A percentile compares a stretch with the other conserved stretches of the same genome.
phyloP scores from a whole-genome alignment of 129 eudicot genomes.

The Cynara cardunculus region DNA sequence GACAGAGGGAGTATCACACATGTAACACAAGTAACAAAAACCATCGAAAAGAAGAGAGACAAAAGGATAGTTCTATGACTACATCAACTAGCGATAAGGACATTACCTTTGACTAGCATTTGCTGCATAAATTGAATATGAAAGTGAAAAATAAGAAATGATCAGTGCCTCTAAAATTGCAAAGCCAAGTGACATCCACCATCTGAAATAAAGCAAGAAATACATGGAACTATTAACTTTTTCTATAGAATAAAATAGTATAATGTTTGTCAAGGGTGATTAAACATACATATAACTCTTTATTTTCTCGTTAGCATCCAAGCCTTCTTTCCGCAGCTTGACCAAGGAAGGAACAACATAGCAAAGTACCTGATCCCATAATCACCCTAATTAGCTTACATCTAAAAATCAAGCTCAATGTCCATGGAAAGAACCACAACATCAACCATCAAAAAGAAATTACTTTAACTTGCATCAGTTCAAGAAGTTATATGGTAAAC shows the following conservation, averaged over 20 bases:
- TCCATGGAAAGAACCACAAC: neutral
- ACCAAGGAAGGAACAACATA: constrained; percentile 81
- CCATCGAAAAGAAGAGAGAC: neutral
- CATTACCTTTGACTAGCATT: constrained; percentile 64
- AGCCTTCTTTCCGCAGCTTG: constrained; percentile 98
- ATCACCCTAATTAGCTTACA: constrained; percentile 12
- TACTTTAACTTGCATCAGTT: neutral
- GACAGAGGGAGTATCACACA: neutral
- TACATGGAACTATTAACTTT: constrained; percentile 2
- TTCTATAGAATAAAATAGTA: neutral
- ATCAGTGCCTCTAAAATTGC: constrained; percentile 77
- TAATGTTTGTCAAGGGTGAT: constrained; percentile 16
- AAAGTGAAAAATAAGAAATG: constrained; percentile 77
- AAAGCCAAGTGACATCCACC: constrained; percentile 93
- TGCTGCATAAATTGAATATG: constrained; percentile 85
- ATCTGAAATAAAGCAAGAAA: constrained; percentile 47
- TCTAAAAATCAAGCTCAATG: constrained; percentile 10
- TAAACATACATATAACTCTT: constrained; percentile 94
- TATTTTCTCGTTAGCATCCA: constrained; percentile 95
- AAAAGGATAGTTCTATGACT: neutral
- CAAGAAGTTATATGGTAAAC: neutral
- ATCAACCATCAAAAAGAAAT: neutral
- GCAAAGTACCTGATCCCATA: constrained; percentile 67
- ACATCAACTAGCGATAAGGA: neutral
- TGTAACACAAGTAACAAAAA: neutral